Base-by-base conservation (phyloP, 2,329 filamentous ascomycete genomes). In the Magnaporthiopsis incrustans region DNA sequence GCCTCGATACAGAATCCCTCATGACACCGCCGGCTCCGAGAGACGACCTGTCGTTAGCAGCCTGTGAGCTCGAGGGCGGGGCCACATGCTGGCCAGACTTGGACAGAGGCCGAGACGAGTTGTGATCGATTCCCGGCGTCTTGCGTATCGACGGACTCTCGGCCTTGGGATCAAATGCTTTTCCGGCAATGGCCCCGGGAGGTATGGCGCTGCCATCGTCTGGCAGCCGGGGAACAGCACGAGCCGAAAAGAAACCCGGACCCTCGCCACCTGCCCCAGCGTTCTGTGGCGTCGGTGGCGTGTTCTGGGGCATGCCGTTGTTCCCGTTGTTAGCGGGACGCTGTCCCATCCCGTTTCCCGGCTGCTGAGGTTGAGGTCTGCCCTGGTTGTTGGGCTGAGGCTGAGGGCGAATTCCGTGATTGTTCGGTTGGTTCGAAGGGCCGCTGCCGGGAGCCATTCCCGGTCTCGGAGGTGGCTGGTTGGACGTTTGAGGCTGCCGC, bases 71-170 rank as follows among this genome's bases (percentile, higher is more conserved):
- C 62, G 73, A 71, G 1, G 68, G 44, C 1, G 81, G 79, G 1
- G 80, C 73, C 0, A 85, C 77, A 65, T 87, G 83, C 67, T 83
- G 79, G 0, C 81, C 77, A 59, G 79, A 81, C 67, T 82, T 84
- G 4, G 82, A 83, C 2, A 97, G 77, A 0, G 92, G 91, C 63
- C 89, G 88, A 5, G 90, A 93, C 62, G 85, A 88, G 27, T 78
- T 86, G 71, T 96, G 91, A 71, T 97, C 92, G 56, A 97, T 84
- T 2, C 93, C 93, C 0, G 90, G 89, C 0, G 94, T 97, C 73
- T 94, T 93, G 66, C 91, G 86, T 71, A 97, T 92, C 0, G 92
- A 95, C 0, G 93, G 92, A 66, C 88, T 91, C 70, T 93, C 89
- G 7, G 86, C 82, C 65, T 87, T 87, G 3, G 89, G 89, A 69